Base-by-base conservation (phyloP, 148 eudicot species). In the Vaccinium macrocarpon region DNA sequence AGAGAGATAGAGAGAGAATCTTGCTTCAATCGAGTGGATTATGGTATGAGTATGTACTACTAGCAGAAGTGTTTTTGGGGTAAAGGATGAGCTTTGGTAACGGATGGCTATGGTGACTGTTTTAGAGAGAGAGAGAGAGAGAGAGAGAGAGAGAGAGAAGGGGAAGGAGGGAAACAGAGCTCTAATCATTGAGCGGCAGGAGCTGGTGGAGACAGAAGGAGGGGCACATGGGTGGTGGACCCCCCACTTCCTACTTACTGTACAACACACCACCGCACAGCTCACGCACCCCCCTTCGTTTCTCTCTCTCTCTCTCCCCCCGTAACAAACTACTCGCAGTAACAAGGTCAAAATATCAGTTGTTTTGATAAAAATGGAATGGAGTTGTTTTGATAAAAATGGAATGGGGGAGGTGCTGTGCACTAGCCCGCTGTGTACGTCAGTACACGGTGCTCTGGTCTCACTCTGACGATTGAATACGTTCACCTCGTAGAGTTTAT, bases 151-250 rank as follows among this genome's bases (percentile, higher is more conserved):
- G 87, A 51, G 86, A 53, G 85, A 85, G 84, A 51, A 81, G 77
- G 82, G 70, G 84, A 85, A 46, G 81, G 72, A 75, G 72, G 84
- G 85, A 56, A 70, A 72, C 81, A 76, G 82, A 70, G 68, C 76
- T 62, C 86, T 84, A 91, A 89, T 89, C 88, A 91, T 89, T 89
- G 95, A 89, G 88, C 78, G 87, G 93, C 91, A 90, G 90, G 92
- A 88, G 92, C 84, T 90, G 98, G 98, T 94, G 94, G 98, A 92
- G 94, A 93, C 94, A 93, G 92, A 88, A 66, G 88, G 88, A 89
- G 92, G 85, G 85, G 94, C 98, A 94, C 96, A 93, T 94, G 97
- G 93, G 92, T 81, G 87, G 87, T 84, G 92, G 95, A 90, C 6
- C 42, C 82, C 86, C 82, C 86, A 84, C 62, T 68, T 29, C 35